Conservation (phyloP, 2,329 filamentous ascomycete species). For the Ceratocystis cubensis region DNA sequence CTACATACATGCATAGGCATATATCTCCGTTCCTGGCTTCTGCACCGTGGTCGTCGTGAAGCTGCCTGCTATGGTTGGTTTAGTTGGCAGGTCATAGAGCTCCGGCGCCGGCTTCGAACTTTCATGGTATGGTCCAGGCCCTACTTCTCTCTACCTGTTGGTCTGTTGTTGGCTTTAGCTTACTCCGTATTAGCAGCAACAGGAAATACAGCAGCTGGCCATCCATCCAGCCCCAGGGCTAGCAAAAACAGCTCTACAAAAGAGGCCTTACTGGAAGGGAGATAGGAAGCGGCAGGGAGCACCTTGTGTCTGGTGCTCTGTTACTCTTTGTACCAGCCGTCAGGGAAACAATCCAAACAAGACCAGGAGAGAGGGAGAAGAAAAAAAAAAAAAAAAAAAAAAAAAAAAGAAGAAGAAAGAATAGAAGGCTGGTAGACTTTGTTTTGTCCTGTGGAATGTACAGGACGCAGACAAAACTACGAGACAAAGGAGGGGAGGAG, state of each 20-base stretch:
- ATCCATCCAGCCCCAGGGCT: neutral
- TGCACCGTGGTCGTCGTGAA: neutral
- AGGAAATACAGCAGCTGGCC: neutral
- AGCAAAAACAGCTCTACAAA: neutral
- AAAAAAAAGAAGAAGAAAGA: neutral
- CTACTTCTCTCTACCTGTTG: neutral
- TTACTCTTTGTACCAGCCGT: slow-evolving; percentile 1
- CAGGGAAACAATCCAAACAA: neutral
- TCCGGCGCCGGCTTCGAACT: too few species aligned
- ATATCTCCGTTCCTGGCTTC: slow-evolving; percentile 1
- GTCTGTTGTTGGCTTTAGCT: neutral
- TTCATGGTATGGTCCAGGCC: neutral
- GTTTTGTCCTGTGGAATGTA: neutral
- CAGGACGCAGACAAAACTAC: neutral
- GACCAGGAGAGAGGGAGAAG: too few species aligned
- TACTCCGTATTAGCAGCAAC: neutral
- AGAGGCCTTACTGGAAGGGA: neutral
- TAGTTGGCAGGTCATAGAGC: neutral
- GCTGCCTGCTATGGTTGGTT: neutral
- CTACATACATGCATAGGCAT: neutral
- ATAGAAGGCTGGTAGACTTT: neutral
- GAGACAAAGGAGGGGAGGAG: neutral
- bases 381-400: too few species aligned
- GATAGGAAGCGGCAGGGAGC: slow-evolving; percentile 1
- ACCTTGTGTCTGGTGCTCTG: neutral